These are phyloP conservation scores for Blastobotrys persicus DNA, from an alignment of 1,139 yeast genomes.

Conservation along the genomic window DNA sequence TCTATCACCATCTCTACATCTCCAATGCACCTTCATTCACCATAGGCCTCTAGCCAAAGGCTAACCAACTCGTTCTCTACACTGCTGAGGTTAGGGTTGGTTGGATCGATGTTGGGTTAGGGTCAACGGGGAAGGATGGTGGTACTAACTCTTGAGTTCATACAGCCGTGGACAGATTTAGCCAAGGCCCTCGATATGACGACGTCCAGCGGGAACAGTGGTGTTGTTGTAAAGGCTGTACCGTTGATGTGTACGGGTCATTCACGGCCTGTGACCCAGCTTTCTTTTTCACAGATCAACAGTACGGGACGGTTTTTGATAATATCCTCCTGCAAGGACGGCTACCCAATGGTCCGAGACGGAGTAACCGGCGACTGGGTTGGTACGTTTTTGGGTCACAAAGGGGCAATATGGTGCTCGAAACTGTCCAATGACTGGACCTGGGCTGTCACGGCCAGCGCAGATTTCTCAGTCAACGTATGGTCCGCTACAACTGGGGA, in stretches of 20 bases:
- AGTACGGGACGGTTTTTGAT: slow-evolving; percentile 18
- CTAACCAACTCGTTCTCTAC: too few species aligned
- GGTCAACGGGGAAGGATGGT: too few species aligned
- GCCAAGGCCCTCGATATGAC: neutral
- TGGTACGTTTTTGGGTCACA: slow-evolving; percentile 41
- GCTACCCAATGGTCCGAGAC: slow-evolving; percentile 40
- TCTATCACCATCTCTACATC: too few species aligned
- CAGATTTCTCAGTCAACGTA: slow-evolving; percentile 39
- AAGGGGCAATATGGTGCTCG: slow-evolving; percentile 42
- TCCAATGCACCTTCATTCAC: too few species aligned
- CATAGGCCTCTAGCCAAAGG: too few species aligned
- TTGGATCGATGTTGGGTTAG: too few species aligned
- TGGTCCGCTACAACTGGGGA: slow-evolving; percentile 37
- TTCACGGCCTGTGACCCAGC: slow-evolving; percentile 41
- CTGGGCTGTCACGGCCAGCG: slow-evolving; percentile 37
- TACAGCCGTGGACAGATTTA: neutral
- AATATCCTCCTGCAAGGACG: slow-evolving; percentile 42
- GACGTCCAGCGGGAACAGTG: neutral
- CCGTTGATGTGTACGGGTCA: slow-evolving; percentile 42
- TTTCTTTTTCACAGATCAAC: slow-evolving; percentile 30
- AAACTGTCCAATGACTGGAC: slow-evolving; percentile 32
- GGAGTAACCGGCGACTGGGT: slow-evolving; percentile 43
- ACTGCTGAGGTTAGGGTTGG: too few species aligned
- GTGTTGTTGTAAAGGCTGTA: slow-evolving; percentile 25
- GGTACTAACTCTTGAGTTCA: neutral